Evolutionary conservation across 2,329 filamentous ascomycete species (phyloP), one percentile per base, ranked within the genome.

Genomic region (Alternaria sp.): DNA sequence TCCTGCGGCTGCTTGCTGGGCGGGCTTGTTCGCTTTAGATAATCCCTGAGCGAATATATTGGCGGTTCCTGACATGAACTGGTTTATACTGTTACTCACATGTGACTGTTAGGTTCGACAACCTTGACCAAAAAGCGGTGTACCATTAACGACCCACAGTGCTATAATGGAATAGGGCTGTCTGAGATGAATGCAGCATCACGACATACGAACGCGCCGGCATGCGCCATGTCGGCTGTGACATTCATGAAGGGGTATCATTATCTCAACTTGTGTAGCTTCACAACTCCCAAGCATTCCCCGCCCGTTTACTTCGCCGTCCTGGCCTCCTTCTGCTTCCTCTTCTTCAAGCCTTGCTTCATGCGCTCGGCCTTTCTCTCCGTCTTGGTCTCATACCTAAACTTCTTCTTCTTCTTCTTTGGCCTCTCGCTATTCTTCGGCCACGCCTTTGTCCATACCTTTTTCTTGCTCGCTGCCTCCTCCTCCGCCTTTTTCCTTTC

Each of bases 361-460:
- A 82, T 76, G 65, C 84, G 80, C 43, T 84, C 84, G 32, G 83
- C 72, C 74, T 86, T 91, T 73, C 95, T 87, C 70, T 97, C 94
- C 32, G 88, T 81, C 81, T 96, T 97, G 63, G 86, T 91, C 81
- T 98, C 93, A 78, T 99, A 99, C 64, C 92, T 88, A 76, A 98
- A 98, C 80, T 94, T 92, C 80, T 90, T 90, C 83, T 94, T 96
- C 81, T 91, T 94, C 82, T 91, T 92, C 80, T 93, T 94, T 22
- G 83, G 83, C 71, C 68, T 65, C 34, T 73, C 72, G 8, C 49
- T 66, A 16, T 52, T 67, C 66, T 83, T 87, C 61, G 79, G 79
- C 59, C 81, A 85, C 63, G 84, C 82, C 75, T 87, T 87, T 59
- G 81, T 84, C 81, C 81, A 82, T 55, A 75, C 72, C 47, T 78